Evolutionary conservation across 2,329 filamentous ascomycete genomes (phyloP), one percentile per base, ranked within the genome.

Genomic region (Neoscytalidium dimidiatum): DNA sequence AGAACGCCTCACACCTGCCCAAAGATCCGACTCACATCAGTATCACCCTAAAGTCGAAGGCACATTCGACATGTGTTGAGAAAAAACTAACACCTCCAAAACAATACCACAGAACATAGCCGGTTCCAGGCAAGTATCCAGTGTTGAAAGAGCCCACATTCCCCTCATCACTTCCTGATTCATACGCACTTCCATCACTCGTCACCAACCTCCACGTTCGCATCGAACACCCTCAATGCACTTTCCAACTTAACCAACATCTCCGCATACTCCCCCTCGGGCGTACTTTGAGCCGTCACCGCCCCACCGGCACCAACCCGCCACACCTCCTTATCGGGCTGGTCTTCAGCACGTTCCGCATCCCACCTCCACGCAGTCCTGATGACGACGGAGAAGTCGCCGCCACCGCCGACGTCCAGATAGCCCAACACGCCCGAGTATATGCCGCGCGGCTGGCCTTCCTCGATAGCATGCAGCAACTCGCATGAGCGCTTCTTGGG

Each of bases 401-500:
- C 93, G 6, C 87, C 87, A 0, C 94, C 94, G 0, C 91, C 88
- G 6, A 92, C 89, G 71, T 96, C 94, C 75, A 97, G 86, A 77
- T 96, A 98, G 0, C 94, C 94, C 57, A 97, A 85, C 1, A 96
- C 91, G 21, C 95, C 93, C 6, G 92, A 92, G 78, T 97, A 97
- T 58, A 97, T 78, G 33, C 92, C 89, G 60, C 94, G 83, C 0
- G 64, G 56, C 65, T 80, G 78, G 3, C 81, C 75, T 19, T 78
- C 79, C 77, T 97, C 94, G 46, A 97, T 84, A 3, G 83, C 79
- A 66, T 84, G 83, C 21, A 98, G 81, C 52, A 97, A 85, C 80
- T 96, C 90, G 75, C 94, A 97, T 68, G 91, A 94, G 53, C 94
- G 86, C 78, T 94, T 94, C 82, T 98, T 98, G 0, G 94, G 95